Conservation (phyloP, 129 eudicot genomes). For the Helichrysum umbraculigerum region DNA sequence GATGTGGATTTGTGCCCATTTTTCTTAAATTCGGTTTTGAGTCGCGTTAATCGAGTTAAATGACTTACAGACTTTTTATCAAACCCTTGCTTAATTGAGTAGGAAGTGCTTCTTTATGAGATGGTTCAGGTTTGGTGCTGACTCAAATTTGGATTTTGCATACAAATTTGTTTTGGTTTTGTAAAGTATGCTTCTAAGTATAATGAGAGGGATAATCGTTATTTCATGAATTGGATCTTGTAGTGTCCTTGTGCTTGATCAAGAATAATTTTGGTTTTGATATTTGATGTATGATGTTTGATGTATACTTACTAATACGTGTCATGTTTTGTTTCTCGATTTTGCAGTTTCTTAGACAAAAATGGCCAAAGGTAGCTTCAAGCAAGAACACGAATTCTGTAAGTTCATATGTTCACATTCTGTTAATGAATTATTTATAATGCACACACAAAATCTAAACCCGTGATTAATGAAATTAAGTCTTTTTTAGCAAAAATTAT, state of each 20-base stretch:
- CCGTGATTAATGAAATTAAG: background rate
- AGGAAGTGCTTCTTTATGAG: background rate
- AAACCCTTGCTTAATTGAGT: background rate
- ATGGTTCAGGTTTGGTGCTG: background rate
- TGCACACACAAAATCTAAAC: background rate
- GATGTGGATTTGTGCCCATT: background rate
- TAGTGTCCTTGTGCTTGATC: background rate
- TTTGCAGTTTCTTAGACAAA: constrained; percentile 31
- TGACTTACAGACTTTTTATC: background rate
- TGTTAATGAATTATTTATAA: background rate
- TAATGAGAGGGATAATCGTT: too few relatives aligned
- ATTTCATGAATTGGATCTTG: background rate
- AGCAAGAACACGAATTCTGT: constrained; percentile 72
- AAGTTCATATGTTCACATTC: constrained; percentile 18
- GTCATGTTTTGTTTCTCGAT: constrained; percentile 4
- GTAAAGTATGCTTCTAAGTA: too few relatives aligned
- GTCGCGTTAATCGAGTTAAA: background rate
- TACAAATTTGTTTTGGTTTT: too few relatives aligned
- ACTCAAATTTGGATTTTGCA: too few relatives aligned
- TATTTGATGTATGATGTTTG: constrained; percentile 12
- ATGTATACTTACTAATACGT: background rate
- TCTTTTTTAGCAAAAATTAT: background rate
- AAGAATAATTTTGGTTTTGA: too few relatives aligned
- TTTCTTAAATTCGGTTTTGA: too few relatives aligned
- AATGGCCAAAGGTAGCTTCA: constrained; percentile 64